Base-by-base conservation (phyloP, 495 filamentous ascomycete species). In the Evernia prunastri region DNA sequence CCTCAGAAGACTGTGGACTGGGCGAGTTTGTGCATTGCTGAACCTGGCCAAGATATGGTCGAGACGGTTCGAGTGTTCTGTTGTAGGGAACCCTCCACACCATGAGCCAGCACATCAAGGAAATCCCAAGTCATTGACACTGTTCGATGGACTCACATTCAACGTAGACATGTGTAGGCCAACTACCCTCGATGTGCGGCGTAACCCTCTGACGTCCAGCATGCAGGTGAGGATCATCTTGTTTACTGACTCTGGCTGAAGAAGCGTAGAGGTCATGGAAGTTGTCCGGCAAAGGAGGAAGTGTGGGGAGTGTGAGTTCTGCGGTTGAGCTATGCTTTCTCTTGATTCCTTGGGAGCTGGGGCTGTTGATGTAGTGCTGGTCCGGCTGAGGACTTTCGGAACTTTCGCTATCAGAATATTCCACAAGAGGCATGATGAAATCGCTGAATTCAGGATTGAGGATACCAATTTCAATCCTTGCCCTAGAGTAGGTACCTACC, bases 211-310 rank as follows among this genome's bases (percentile, higher is more conserved):
- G 89, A 49, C 92, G 84, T 36, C 94, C 94, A 36, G 86, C 87
- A 74, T 98, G 94, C 37, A 98, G 79, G 61, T 77, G 77, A 0
- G 94, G 92, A 67, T 96, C 87, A 75, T 98, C 94, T 64, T 76
- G 76, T 33, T 86, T 87, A 72, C 89, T 89, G 60, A 87, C 76
- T 56, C 70, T 63, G 13, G 65, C 40, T 11, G 66, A 82, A 7
- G 86, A 87, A n/a, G 91, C 87, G 78, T 97, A 97, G 64, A 96
- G 81, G 72, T 96, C 89, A 74, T 92, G 87, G 75, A 98, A 97
- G 53, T 83, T 74, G 23, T 86, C 71, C 18, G 94, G 91, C 17
- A 97, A 79, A 7, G 92, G 88, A n/a, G 94, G 94, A 0, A 96
- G 84, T 25, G 47, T 36, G 20, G 70, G 53, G 23, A 96, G 84